A percentile compares a stretch with the other conserved stretches of the same genome.
phyloP scores from a whole-genome alignment of 23 red algal species.

The Chondrus crispus region DNA sequence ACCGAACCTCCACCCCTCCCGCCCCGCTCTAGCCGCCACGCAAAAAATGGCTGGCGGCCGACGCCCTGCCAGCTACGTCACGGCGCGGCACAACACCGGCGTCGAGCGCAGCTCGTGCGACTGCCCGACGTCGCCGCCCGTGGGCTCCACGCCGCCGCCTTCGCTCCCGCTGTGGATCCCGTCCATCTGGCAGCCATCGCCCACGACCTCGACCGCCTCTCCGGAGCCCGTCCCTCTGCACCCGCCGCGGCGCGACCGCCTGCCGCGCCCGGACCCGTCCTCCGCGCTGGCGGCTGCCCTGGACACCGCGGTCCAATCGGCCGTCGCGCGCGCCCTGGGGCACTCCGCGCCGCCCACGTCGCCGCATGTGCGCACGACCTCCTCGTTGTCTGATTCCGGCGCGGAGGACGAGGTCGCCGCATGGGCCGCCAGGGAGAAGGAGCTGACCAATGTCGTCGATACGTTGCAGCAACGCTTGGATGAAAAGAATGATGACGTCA shows the following conservation, averaged over 20 bases:
- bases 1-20: neutral
- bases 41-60: conserved; percentile 64
- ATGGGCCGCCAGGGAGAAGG: neutral
- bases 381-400: neutral
- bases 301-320: conserved; percentile 57
- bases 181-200: conserved; percentile 53
- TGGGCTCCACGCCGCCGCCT: conserved; percentile 2
- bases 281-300: conserved; percentile 47
- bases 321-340: conserved; percentile 25
- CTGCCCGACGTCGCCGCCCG: neutral
- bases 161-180: conserved; percentile 58
- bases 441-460: neutral
- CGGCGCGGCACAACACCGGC: conserved; percentile 41
- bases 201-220: neutral
- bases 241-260: neutral
- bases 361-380: neutral
- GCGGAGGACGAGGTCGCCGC: neutral
- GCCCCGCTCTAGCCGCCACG: neutral
- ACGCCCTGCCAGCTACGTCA: conserved; percentile 63
- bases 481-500: conserved; percentile 18
- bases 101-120: neutral
- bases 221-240: neutral
- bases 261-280: neutral
- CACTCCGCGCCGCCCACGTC: neutral
- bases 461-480: neutral